A percentile compares a stretch with the other conserved stretches of the same genome.
Conservation (phyloP, 805 yeast genomes). For the Pichia cephalocereana region DNA sequence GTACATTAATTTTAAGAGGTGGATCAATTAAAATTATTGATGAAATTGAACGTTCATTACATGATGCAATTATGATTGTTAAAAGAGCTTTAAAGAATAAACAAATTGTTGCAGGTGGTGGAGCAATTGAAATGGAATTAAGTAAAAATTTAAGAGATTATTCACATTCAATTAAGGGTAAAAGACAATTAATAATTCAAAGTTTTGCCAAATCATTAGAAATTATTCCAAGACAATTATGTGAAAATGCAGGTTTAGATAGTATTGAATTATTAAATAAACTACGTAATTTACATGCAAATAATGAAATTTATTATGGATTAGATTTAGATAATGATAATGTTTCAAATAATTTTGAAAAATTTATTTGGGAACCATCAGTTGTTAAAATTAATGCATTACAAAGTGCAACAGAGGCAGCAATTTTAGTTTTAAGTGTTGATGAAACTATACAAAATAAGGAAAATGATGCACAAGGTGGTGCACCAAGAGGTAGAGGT, state of each 20-base stretch:
- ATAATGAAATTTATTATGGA: slow-evolving; percentile 88
- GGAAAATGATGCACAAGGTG: slow-evolving; percentile 41
- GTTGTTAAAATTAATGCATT: slow-evolving; percentile 90
- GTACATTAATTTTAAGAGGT: slow-evolving; percentile 89
- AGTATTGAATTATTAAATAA: slow-evolving; percentile 90
- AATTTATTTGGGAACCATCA: slow-evolving; percentile 97
- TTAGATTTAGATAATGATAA: slow-evolving; percentile 80
- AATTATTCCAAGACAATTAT: slow-evolving; percentile 91
- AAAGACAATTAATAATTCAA: slow-evolving; percentile 85
- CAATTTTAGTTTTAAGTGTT: slow-evolving; percentile 83
- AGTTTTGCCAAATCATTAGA: slow-evolving; percentile 94
- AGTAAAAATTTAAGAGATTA: slow-evolving; percentile 82
- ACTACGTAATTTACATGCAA: slow-evolving; percentile 88
- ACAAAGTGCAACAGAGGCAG: slow-evolving; percentile 94
- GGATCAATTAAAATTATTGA: slow-evolving; percentile 99
- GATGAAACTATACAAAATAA: slow-evolving; percentile 86
- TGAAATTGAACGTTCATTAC: slow-evolving; percentile 94
- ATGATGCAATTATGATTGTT: slow-evolving; percentile 98
- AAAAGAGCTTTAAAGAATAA: slow-evolving; percentile 87
- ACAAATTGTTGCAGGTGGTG: slow-evolving; percentile 95
- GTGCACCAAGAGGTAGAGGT: slow-evolving; percentile 55
- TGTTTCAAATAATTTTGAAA: slow-evolving; percentile 75
- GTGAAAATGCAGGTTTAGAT: slow-evolving; percentile 99
- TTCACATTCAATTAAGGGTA: slow-evolving; percentile 85
- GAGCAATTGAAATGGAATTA: slow-evolving; percentile 97